Conservation (phyloP, 1,284 basidiomycete genomes). For the Ceratobasidium sp. region DNA sequence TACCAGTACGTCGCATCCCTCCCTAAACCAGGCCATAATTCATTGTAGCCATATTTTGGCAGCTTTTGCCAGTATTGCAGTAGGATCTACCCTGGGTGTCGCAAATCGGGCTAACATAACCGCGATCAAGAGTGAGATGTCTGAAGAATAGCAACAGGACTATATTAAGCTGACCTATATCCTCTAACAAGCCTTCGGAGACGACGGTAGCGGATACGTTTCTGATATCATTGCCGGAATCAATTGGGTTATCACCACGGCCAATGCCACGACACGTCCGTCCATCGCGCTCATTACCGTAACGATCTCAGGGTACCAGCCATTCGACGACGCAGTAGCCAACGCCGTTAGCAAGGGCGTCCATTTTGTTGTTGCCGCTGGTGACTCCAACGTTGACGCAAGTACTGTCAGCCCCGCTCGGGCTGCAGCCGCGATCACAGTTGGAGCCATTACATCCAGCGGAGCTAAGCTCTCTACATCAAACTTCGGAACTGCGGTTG, state of each 20-base stretch:
- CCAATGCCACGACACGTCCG: conserved; percentile 13
- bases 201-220: conserved; percentile 29
- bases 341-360: conserved; percentile 25
- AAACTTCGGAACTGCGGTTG: conserved; percentile 35
- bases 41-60: not conserved
- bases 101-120: conserved; percentile 36
- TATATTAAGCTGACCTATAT: not conserved
- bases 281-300: conserved; percentile 7
- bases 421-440: conserved; percentile 8
- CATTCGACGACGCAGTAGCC: conserved; percentile 1
- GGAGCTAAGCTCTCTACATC: conserved; percentile 23
- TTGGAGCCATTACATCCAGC: conserved; percentile 27
- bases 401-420: conserved; percentile 23
- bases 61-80: conserved; percentile 3
- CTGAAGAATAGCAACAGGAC: not conserved
- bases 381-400: conserved; percentile 17
- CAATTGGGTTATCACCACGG: conserved; percentile 30
- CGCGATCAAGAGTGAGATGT: conserved; percentile 27
- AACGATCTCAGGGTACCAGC: not conserved
- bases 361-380: conserved; percentile 40
- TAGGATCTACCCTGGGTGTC: conserved; percentile 25
- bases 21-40: too few species aligned
- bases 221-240: conserved; percentile 44
- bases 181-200: conserved; percentile 1
- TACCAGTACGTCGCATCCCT: conserved; percentile 4